phyloP scores from a whole-genome alignment of 1,284 basidiomycete species.

The Tylopilus sp. region DNA sequence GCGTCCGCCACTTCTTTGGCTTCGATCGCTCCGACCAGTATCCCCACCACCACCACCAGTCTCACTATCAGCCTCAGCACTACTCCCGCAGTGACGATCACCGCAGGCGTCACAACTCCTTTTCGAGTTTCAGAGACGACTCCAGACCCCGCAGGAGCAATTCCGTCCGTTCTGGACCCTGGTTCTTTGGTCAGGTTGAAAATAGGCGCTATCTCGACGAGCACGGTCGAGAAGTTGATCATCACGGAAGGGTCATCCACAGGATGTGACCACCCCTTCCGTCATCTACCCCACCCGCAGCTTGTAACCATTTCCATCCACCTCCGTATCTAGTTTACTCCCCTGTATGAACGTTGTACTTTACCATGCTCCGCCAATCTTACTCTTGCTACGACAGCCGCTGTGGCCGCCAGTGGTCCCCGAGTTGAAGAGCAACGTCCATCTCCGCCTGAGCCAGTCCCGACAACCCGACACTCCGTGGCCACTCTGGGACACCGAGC shows the following conservation, averaged over 20 bases:
- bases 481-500: slow-evolving; percentile 23
- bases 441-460: slow-evolving; percentile 44
- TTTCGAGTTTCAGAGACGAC: slow-evolving; percentile 21
- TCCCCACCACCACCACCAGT: not conserved
- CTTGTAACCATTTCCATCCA: slow-evolving; percentile 14
- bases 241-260: slow-evolving; percentile 24
- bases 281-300: slow-evolving; percentile 23
- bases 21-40: slow-evolving; percentile 8
- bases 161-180: slow-evolving; percentile 19
- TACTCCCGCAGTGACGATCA: slow-evolving; percentile 5
- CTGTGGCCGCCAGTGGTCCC: slow-evolving; percentile 61
- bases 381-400: slow-evolving; percentile 28
- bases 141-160: slow-evolving; percentile 14
- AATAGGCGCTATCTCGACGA: slow-evolving; percentile 19
- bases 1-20: slow-evolving; percentile 28
- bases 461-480: slow-evolving; percentile 2
- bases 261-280: slow-evolving; percentile 22
- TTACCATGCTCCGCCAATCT: not conserved
- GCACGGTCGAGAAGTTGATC: slow-evolving; percentile 29
- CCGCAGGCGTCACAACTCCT: slow-evolving; percentile 27
- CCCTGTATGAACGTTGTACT: slow-evolving; percentile 9
- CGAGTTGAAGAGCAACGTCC: slow-evolving; percentile 54
- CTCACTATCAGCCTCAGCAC: not conserved
- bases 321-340: slow-evolving; percentile 8
- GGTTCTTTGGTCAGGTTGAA: slow-evolving; percentile 21